Percentiles rank a stretch among this genome's conserved stretches.
Evolutionary conservation across 805 yeast genomes (phyloP).

Genomic region (Candida peoriensis): DNA sequence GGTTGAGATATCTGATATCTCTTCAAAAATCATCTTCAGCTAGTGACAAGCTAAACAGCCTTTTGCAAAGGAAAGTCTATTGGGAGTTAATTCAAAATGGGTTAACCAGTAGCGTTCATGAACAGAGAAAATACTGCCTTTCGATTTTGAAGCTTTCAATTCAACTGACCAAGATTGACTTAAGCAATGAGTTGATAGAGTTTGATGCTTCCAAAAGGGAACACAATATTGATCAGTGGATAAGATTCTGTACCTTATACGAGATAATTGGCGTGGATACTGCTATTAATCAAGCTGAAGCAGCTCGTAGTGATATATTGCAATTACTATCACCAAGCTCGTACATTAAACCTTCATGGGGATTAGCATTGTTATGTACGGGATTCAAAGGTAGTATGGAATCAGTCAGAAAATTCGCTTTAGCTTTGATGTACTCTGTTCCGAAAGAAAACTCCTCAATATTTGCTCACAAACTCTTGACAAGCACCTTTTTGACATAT

Average conservation of each 20-base stretch:
- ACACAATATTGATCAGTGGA: conserved; percentile 52
- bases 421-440: conserved; percentile 50
- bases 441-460: conserved; percentile 39
- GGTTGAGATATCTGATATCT: conserved; percentile 48
- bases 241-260: conserved; percentile 63
- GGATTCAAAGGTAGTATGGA: conserved; percentile 77
- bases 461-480: conserved; percentile 41
- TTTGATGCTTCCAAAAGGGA: conserved; percentile 10
- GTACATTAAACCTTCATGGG: conserved; percentile 63
- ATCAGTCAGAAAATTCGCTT: conserved; percentile 60
- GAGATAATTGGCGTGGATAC: conserved; percentile 84
- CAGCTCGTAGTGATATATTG: conserved; percentile 61
- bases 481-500: conserved; percentile 46
- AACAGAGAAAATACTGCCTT: conserved; percentile 61
- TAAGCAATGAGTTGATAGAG: conserved; percentile 28
- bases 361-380: conserved; percentile 63
- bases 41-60: conserved; percentile 1
- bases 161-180: conserved; percentile 30
- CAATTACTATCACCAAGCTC: conserved; percentile 45
- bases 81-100: conserved; percentile 59
- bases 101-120: conserved; percentile 52
- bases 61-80: conserved; percentile 28
- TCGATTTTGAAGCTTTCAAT: conserved; percentile 62
- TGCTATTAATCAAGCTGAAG: conserved; percentile 80
- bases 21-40: conserved; percentile 8